phyloP scores from a whole-genome alignment of 805 yeast genomes.

The Cyberlindnera maritima region DNA sequence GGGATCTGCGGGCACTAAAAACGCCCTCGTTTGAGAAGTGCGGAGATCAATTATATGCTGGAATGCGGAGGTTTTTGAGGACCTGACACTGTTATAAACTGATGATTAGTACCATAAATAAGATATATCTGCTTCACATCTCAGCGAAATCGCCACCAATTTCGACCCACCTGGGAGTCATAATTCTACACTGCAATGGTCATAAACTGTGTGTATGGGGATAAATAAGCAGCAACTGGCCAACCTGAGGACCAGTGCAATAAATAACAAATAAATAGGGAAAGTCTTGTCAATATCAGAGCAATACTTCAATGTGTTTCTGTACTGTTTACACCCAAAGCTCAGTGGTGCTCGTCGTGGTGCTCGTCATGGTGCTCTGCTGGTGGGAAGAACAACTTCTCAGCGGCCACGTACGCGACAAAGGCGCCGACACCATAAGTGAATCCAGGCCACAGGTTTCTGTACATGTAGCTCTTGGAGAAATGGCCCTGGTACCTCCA shows the following conservation, averaged over 20 bases:
- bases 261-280: constrained; percentile 3
- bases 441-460: constrained; percentile 75
- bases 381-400: constrained; percentile 24
- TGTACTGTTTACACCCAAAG: background rate
- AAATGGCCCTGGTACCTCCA: constrained; percentile 89
- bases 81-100: no score
- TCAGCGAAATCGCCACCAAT: no score
- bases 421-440: constrained; percentile 79
- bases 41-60: background rate
- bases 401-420: constrained; percentile 50
- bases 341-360: background rate
- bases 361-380: constrained; percentile 15
- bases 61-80: background rate
- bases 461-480: constrained; percentile 65
- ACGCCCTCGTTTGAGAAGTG: background rate
- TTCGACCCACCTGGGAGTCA: background rate
- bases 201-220: background rate
- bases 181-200: no score
- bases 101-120: no score
- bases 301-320: background rate
- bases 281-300: background rate
- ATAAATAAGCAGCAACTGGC: background rate
- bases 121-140: no score
- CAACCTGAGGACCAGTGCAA: background rate
- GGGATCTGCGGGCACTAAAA: constrained; percentile 8